These are phyloP conservation scores for Penicillium nordicum DNA, from an alignment of 2,329 filamentous ascomycete genomes.

Conservation along the genomic window DNA sequence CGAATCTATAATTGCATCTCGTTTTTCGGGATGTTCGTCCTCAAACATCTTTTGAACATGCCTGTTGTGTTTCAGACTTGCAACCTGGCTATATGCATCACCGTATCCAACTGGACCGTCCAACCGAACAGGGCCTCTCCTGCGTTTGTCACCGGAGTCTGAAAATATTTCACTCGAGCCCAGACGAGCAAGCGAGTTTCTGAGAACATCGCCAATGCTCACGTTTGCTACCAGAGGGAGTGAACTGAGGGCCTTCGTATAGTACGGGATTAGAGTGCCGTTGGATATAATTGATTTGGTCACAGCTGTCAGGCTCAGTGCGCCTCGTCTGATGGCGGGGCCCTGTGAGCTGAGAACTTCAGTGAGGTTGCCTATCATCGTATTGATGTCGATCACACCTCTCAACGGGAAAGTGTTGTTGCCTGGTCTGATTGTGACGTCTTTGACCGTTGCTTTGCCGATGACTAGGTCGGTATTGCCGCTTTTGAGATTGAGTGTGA, in stretches of 20 bases:
- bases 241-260: slow-evolving; percentile 17
- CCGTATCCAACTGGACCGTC: background rate
- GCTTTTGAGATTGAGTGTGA: slow-evolving; percentile 21
- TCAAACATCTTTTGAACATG: slow-evolving; percentile 15
- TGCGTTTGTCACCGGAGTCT: slow-evolving; percentile 2
- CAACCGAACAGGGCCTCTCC: background rate
- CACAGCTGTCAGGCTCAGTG: slow-evolving; percentile 14
- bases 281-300: slow-evolving; percentile 14
- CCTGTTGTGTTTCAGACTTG: slow-evolving; percentile 12
- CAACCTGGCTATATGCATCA: slow-evolving; percentile 3
- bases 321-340: slow-evolving; percentile 9
- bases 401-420: slow-evolving; percentile 20
- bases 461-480: slow-evolving; percentile 13
- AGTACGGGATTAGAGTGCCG: slow-evolving; percentile 18
- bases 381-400: slow-evolving; percentile 17
- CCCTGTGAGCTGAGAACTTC: slow-evolving; percentile 17
- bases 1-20: slow-evolving; percentile 19
- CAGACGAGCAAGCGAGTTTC: slow-evolving; percentile 16
- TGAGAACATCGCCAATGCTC: slow-evolving; percentile 15
- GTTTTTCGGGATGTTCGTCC: slow-evolving; percentile 7
- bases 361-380: slow-evolving; percentile 13
- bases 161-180: background rate
- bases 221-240: slow-evolving; percentile 17
- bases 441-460: slow-evolving; percentile 18
- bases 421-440: slow-evolving; percentile 19